These are phyloP conservation scores for Penicillium paradoxum DNA, from an alignment of 495 filamentous ascomycete species.

Conservation along the genomic window DNA sequence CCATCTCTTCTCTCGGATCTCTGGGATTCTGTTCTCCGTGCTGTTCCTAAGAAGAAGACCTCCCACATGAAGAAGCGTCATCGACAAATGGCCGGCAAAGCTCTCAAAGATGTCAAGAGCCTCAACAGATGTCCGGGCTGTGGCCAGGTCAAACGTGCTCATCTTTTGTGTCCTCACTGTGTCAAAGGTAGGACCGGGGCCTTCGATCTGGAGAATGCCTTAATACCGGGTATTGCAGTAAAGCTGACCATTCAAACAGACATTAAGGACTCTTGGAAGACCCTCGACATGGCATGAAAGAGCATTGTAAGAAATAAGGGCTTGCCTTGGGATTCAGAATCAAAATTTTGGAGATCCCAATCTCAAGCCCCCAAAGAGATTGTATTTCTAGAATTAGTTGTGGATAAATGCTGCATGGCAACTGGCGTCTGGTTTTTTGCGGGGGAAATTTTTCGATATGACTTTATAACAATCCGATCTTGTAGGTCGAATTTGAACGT, in stretches of 20 bases:
- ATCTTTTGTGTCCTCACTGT: constrained; percentile 82
- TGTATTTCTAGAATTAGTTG: constrained; percentile 33
- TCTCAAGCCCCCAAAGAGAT: constrained; percentile 4
- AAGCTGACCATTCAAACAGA: constrained; percentile 18
- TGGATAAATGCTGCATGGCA: constrained; percentile 41
- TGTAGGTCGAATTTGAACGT: constrained; percentile 4
- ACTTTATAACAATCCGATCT: constrained; percentile 5
- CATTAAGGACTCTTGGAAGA: constrained; percentile 28
- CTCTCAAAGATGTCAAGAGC: constrained; percentile 77
- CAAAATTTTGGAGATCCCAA: background rate
- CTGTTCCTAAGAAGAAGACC: constrained; percentile 98
- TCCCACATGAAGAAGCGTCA: constrained; percentile 94
- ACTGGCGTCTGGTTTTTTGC: constrained; percentile 37
- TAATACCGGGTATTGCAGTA: background rate
- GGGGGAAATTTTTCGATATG: constrained; percentile 16
- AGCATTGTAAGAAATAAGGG: background rate
- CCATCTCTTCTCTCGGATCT: constrained; percentile 64
- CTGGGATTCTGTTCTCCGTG: constrained; percentile 87
- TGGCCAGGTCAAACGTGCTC: constrained; percentile 79
- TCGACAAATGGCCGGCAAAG: constrained; percentile 90
- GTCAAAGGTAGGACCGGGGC: constrained; percentile 52
- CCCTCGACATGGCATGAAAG: constrained; percentile 18
- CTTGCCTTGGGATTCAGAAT: background rate
- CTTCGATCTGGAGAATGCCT: background rate
- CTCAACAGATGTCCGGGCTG: constrained; percentile 86